Percentiles rank a stretch among this genome's conserved stretches.
Conservation (phyloP, 768 basidiomycete genomes). For the Hortiboletus flavorubellus region DNA sequence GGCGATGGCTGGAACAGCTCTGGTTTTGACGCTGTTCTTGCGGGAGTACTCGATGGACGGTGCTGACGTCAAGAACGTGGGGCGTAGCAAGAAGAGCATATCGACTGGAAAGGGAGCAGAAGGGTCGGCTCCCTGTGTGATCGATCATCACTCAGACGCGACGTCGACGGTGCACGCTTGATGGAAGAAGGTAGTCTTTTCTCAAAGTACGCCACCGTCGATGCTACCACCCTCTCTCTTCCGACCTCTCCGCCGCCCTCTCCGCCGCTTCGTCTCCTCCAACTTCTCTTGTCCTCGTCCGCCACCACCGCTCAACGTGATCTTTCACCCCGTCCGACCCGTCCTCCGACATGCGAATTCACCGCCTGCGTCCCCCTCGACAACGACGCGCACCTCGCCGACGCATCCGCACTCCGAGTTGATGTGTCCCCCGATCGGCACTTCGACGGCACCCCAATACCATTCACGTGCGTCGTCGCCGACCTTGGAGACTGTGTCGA, state of each 20-base stretch:
- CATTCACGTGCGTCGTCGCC: slow-evolving; percentile 33
- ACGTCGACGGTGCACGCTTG: slow-evolving; percentile 27
- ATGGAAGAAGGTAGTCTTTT: slow-evolving; percentile 45
- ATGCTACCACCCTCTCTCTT: slow-evolving; percentile 24
- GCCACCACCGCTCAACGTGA: slow-evolving; percentile 18
- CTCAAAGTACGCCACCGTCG: slow-evolving; percentile 15
- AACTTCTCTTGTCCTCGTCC: slow-evolving; percentile 19
- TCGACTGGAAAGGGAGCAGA: too few relatives aligned
- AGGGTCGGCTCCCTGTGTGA: too few relatives aligned
- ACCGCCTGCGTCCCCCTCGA: slow-evolving; percentile 16
- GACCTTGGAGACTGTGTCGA: slow-evolving; percentile 11
- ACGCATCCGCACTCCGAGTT: slow-evolving; percentile 14
- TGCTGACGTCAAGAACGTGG: slow-evolving; percentile 35
- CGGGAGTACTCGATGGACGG: slow-evolving; percentile 60
- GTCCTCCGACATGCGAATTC: slow-evolving; percentile 21
- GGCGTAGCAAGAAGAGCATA: slow-evolving; percentile 19
- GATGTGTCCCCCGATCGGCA: slow-evolving; percentile 23
- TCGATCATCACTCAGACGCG: slow-evolving; percentile 39
- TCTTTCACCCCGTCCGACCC: slow-evolving; percentile 9
- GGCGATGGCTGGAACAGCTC: slow-evolving; percentile 50
- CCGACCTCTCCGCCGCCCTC: slow-evolving; percentile 24
- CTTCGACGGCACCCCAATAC: slow-evolving; percentile 33
- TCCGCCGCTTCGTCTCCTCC: slow-evolving; percentile 27
- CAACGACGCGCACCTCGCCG: not conserved
- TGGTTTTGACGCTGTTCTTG: slow-evolving; percentile 53